Conservation (phyloP, 2,329 filamentous ascomycete species). For the Apiospora pterosperma region DNA sequence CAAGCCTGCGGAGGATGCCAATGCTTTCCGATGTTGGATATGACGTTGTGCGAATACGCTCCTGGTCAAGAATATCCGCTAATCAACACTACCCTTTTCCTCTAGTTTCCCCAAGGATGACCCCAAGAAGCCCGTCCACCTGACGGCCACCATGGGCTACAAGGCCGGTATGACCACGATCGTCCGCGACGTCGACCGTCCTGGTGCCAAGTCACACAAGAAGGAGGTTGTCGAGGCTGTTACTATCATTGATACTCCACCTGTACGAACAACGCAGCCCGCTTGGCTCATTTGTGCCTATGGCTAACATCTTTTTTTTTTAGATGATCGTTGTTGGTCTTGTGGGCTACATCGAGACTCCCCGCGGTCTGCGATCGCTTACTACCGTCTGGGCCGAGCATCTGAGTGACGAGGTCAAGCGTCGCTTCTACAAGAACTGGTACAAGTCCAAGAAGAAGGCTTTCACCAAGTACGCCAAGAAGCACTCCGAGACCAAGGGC, state of each 20-base stretch:
- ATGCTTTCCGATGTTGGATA: slow-evolving; percentile 18
- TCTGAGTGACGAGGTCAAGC: slow-evolving; percentile 96
- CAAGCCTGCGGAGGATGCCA: background rate
- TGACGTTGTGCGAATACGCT: slow-evolving; percentile 7
- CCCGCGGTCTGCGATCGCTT: slow-evolving; percentile 97
- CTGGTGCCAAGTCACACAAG: slow-evolving; percentile 99
- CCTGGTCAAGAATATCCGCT: background rate
- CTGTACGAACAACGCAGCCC: slow-evolving; percentile 87
- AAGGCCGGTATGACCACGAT: slow-evolving; percentile 99
- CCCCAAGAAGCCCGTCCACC: slow-evolving; percentile 98
- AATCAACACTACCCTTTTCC: background rate
- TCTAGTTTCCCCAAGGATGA: slow-evolving; percentile 99
- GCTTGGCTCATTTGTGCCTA: slow-evolving; percentile 67
- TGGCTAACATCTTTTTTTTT: slow-evolving; percentile 63
- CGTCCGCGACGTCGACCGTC: slow-evolving; percentile 98
- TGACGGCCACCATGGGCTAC: slow-evolving; percentile 98
- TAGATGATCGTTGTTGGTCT: slow-evolving; percentile 99
- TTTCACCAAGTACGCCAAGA: slow-evolving; percentile 99
- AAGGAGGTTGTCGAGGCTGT: slow-evolving; percentile 92
- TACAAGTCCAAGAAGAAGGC: slow-evolving; percentile 99
- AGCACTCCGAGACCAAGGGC: slow-evolving; percentile 92
- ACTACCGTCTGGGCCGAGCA: slow-evolving; percentile 99
- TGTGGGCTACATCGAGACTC: slow-evolving; percentile 99
- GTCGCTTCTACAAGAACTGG: slow-evolving; percentile 99
- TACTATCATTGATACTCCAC: slow-evolving; percentile 87